Evolutionary conservation across 1,139 yeast species (phyloP).

Genomic region (Meyerozyma carpophila): DNA sequence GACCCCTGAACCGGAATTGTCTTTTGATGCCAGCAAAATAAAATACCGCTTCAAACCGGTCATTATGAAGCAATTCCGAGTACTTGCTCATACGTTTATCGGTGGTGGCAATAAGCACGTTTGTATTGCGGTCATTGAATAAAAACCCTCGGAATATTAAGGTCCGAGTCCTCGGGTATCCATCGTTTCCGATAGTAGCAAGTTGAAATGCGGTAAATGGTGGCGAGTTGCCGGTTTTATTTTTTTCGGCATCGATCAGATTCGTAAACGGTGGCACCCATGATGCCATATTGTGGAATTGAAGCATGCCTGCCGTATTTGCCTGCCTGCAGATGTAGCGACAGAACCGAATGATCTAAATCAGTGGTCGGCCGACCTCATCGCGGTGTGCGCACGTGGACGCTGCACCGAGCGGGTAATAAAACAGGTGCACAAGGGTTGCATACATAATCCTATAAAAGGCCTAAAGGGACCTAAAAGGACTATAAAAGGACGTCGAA

Average conservation of each 20-base stretch:
- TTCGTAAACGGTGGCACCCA: slow-evolving; percentile 61
- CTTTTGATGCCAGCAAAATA: slow-evolving; percentile 56
- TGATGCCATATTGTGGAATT: slow-evolving; percentile 55
- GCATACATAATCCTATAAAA: too few species aligned
- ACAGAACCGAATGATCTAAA: not conserved
- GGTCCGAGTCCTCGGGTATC: slow-evolving; percentile 64
- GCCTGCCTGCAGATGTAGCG: not conserved
- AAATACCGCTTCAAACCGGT: slow-evolving; percentile 70
- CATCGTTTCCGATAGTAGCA: slow-evolving; percentile 56
- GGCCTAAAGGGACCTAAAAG: too few species aligned
- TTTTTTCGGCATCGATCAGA: slow-evolving; percentile 42
- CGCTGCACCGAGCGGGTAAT: not conserved
- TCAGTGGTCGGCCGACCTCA: not conserved
- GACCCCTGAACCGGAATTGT: slow-evolving; percentile 71
- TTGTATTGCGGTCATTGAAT: slow-evolving; percentile 63
- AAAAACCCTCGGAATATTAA: slow-evolving; percentile 72
- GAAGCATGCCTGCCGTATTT: slow-evolving; percentile 12
- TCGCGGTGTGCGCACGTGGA: not conserved
- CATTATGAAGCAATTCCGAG: slow-evolving; percentile 44
- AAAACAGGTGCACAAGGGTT: too few species aligned
- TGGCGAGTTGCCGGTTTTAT: slow-evolving; percentile 22
- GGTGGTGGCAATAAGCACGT: slow-evolving; percentile 65
- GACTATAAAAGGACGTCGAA: too few species aligned
- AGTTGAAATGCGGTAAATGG: slow-evolving; percentile 60
- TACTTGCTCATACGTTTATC: slow-evolving; percentile 67